These are phyloP conservation scores for Hypoxylon cercidicola DNA, from an alignment of 495 filamentous ascomycete genomes.

Conservation along the genomic window DNA sequence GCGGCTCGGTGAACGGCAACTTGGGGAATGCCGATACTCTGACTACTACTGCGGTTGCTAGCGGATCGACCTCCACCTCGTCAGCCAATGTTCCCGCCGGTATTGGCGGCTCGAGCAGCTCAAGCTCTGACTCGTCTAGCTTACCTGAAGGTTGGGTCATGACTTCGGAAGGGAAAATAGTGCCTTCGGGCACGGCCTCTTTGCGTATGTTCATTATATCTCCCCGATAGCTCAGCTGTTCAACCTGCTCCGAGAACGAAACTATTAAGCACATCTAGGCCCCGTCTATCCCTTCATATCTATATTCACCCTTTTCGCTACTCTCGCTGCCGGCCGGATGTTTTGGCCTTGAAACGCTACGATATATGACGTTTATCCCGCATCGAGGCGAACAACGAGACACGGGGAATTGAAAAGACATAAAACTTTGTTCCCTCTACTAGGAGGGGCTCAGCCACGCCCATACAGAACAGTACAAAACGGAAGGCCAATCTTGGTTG, in stretches of 20 bases:
- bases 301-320: constrained; percentile 30
- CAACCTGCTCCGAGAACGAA: background rate
- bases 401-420: background rate
- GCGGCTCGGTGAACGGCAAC: constrained; percentile 70
- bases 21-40: constrained; percentile 59
- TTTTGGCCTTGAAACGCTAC: constrained; percentile 39
- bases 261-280: constrained; percentile 32
- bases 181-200: constrained; percentile 64
- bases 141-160: constrained; percentile 74
- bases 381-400: background rate
- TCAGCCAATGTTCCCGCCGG: constrained; percentile 65
- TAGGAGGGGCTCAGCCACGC: too few species aligned
- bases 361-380: background rate
- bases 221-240: background rate
- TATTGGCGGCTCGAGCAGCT: constrained; percentile 64
- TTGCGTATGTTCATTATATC: constrained; percentile 53
- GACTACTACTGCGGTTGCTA: constrained; percentile 57
- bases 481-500: too few species aligned
- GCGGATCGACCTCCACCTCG: constrained; percentile 50
- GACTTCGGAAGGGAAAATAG: constrained; percentile 73
- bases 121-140: constrained; percentile 29
- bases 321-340: constrained; percentile 28
- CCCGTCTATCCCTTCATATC: constrained; percentile 22
- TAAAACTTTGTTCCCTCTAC: background rate
- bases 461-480: too few species aligned